Percentiles rank a stretch among this genome's conserved stretches.
Conservation (phyloP, 169 alveolate species). For the Ichthyophthirius multifiliis region DNA sequence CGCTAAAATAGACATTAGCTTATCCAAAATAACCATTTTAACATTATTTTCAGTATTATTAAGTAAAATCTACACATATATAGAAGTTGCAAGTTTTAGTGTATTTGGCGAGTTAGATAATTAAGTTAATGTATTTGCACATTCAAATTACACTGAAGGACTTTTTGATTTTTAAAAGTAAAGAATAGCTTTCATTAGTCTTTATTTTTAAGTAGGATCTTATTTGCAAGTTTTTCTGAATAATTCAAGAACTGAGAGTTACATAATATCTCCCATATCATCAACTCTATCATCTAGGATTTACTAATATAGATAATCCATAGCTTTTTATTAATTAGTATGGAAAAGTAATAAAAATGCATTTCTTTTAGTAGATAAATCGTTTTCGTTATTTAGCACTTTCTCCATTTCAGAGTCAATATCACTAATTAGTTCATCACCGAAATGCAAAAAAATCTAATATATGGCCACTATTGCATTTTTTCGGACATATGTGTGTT, state of each 20-base stretch:
- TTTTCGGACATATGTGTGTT: constrained; percentile 93
- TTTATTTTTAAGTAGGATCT: constrained; percentile 80
- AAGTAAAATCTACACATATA: constrained; percentile 84
- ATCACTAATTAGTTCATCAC: constrained; percentile 89
- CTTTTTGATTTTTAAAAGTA: constrained; percentile 69
- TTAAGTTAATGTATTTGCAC: constrained; percentile 82
- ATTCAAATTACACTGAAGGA: constrained; percentile 82
- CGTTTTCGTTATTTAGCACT: constrained; percentile 84
- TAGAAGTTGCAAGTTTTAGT: constrained; percentile 86
- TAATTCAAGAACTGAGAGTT: constrained; percentile 84
- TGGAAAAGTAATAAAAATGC: constrained; percentile 88
- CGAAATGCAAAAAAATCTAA: constrained; percentile 87
- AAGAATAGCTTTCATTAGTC: constrained; percentile 71
- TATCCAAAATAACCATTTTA: constrained; percentile 74
- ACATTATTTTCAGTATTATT: constrained; percentile 92
- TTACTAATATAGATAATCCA: constrained; percentile 75
- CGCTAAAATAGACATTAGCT: constrained; percentile 52
- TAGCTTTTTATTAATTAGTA: constrained; percentile 84
- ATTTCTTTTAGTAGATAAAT: constrained; percentile 90
- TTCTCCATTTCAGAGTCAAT: constrained; percentile 84
- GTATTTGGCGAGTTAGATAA: constrained; percentile 80
- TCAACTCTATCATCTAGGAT: constrained; percentile 71
- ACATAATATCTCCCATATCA: constrained; percentile 85
- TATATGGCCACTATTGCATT: constrained; percentile 92
- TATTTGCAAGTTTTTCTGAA: constrained; percentile 84